These are phyloP conservation scores for Capronia americana DNA, from an alignment of 2,329 filamentous ascomycete genomes.

Conservation along the genomic window DNA sequence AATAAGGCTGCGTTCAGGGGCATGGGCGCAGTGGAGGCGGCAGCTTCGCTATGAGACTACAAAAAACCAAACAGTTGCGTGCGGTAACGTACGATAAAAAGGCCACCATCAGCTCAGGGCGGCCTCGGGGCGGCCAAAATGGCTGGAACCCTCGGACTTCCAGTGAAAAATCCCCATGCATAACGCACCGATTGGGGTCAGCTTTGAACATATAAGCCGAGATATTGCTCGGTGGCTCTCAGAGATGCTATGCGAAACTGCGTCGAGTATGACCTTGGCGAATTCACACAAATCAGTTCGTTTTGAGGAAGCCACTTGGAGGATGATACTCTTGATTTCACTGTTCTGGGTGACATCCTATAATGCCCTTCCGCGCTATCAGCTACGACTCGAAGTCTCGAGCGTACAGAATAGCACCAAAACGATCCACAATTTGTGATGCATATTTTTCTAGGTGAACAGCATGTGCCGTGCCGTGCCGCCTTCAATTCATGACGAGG, in stretches of 20 bases:
- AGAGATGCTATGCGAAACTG: not conserved
- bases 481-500: not conserved
- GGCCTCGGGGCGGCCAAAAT: not conserved
- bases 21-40: constrained; percentile 67
- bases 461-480: not conserved
- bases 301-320: not conserved
- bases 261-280: not conserved
- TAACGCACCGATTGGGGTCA: not conserved
- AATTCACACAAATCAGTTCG: not conserved
- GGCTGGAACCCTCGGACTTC: not conserved
- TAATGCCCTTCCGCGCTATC: not conserved
- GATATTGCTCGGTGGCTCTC: not conserved
- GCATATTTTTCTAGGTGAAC: not conserved
- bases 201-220: not conserved
- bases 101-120: not conserved
- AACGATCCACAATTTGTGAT: no score
- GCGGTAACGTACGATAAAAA: not conserved
- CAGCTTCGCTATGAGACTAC: constrained; percentile 46
- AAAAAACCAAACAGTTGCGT: not conserved
- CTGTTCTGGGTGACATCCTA: not conserved
- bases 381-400: not conserved
- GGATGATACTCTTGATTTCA: not conserved
- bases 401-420: not conserved
- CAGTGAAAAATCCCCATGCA: not conserved
- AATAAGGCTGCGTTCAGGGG: constrained; percentile 69